Base-by-base conservation (phyloP, 257 asterid species). In the Striga asiatica region DNA sequence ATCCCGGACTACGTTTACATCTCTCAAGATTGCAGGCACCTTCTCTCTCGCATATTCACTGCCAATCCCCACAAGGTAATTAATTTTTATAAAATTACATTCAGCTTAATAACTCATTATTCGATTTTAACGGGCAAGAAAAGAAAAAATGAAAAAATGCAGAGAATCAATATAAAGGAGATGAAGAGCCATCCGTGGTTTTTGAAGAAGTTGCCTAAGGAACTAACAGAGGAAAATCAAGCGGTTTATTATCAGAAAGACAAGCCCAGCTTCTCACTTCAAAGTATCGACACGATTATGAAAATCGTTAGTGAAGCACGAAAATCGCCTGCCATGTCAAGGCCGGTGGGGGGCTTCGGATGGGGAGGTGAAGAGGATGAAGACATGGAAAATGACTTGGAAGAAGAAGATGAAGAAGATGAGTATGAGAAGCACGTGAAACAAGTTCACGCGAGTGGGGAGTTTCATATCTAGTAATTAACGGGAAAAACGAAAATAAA, bases 371-470 rank as follows among this genome's bases (percentile, higher is more conserved):
- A 70, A 24, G 80, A 59, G 21, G 78, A 79, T 0, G 76, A 68
- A 46, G 76, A 50, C n/a, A n/a, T n/a, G 1, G 6, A 2, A 1
- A 20, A 34, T 0, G 60, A 57, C 45, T 0, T 42, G 45, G 69
- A 67, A 0, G 42, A 73, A 0, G 84, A 76, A 18, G 50, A 45
- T 0, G 79, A 84, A 1, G 94, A 84, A 35, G 85, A 81, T 8
- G 84, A 81, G 70, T 81, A 84, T n/a, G 86, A 79, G 9, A 79
- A 59, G 69, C 92, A 75, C 41, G 82, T 81, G 21, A 84, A 81
- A 70, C 69, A 65, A 54, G 86, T 74, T 49, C 95, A 73, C 66
- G 95, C 88, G 31, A 84, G 95, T 67, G 89, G 94, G 64, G 88
- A 83, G 59, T 78, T 76, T 58, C 66, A 66, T 54, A 56, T 74